phyloP scores from a whole-genome alignment of 1,139 yeast species.

The Zygosaccharomyces sapae region DNA sequence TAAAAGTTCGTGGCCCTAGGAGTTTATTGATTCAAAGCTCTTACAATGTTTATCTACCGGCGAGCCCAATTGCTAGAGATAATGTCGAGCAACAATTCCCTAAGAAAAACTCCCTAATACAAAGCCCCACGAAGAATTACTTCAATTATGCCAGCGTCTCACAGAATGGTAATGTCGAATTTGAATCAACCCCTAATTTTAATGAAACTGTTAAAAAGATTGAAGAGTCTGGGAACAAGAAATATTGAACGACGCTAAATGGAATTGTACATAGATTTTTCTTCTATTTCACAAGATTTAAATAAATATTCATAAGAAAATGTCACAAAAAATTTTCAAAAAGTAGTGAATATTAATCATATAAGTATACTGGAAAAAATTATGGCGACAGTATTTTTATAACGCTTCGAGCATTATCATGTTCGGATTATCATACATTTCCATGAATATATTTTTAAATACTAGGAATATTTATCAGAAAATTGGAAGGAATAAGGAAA shows the following conservation, averaged over 20 bases:
- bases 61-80: conserved; percentile 10
- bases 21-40: conserved; percentile 31
- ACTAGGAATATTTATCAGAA: too few relatives aligned
- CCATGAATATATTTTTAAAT: too few relatives aligned
- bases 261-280: not conserved
- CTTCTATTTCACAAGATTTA: not conserved
- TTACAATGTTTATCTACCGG: conserved; percentile 20
- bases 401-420: too few relatives aligned
- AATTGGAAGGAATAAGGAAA: too few relatives aligned
- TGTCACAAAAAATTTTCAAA: not conserved
- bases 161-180: conserved; percentile 19
- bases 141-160: conserved; percentile 23
- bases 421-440: too few relatives aligned
- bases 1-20: conserved; percentile 35
- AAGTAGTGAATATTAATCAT: not conserved
- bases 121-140: conserved; percentile 20
- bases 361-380: not conserved
- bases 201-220: conserved; percentile 15
- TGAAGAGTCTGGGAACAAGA: conserved; percentile 10
- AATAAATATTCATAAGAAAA: not conserved
- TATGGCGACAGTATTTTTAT: too few relatives aligned
- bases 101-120: conserved; percentile 8
- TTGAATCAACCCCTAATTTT: conserved; percentile 24
- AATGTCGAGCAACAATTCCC: conserved; percentile 4
- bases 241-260: not conserved